Evolutionary conservation across 768 basidiomycete species (phyloP).

Genomic region (Sarcodon aspratus): DNA sequence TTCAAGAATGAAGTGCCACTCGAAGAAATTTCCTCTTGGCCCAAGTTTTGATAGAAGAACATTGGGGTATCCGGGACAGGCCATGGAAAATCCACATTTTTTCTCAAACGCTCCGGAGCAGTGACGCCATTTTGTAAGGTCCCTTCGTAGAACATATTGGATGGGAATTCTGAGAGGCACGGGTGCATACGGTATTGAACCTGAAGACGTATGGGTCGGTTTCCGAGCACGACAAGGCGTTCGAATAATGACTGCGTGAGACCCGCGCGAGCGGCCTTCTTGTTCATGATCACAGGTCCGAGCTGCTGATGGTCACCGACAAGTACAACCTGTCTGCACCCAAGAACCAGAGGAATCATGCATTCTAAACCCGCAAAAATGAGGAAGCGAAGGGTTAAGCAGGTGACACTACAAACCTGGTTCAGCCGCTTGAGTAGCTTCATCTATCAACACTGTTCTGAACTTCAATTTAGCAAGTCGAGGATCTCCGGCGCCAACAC

Average conservation of each 20-base stretch:
- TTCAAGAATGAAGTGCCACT: constrained; percentile 99
- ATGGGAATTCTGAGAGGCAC: constrained; percentile 97
- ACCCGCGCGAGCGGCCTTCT: constrained; percentile 98
- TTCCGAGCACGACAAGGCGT: constrained; percentile 88
- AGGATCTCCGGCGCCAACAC: constrained; percentile 96
- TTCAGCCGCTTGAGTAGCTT: constrained; percentile 96
- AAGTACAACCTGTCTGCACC: constrained; percentile 96
- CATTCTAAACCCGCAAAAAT: constrained; percentile 51
- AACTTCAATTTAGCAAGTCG: constrained; percentile 96
- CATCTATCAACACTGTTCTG: constrained; percentile 95
- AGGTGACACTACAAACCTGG: constrained; percentile 47
- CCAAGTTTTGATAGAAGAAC: constrained; percentile 99
- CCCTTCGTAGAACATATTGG: constrained; percentile 99
- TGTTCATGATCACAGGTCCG: constrained; percentile 99
- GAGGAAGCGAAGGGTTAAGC: neutral
- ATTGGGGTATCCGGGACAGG: constrained; percentile 94
- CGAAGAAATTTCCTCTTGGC: constrained; percentile 97
- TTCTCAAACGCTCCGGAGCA: constrained; percentile 91
- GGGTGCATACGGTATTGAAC: constrained; percentile 99
- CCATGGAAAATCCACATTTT: constrained; percentile 99
- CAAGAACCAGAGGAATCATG: constrained; percentile 97
- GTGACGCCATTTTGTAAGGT: constrained; percentile 98
- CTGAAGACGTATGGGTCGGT: constrained; percentile 95
- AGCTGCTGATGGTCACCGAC: constrained; percentile 98
- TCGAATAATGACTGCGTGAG: constrained; percentile 98